phyloP scores from a whole-genome alignment of 371 early-diverging fungal genomes.

The Mucor sp. region DNA sequence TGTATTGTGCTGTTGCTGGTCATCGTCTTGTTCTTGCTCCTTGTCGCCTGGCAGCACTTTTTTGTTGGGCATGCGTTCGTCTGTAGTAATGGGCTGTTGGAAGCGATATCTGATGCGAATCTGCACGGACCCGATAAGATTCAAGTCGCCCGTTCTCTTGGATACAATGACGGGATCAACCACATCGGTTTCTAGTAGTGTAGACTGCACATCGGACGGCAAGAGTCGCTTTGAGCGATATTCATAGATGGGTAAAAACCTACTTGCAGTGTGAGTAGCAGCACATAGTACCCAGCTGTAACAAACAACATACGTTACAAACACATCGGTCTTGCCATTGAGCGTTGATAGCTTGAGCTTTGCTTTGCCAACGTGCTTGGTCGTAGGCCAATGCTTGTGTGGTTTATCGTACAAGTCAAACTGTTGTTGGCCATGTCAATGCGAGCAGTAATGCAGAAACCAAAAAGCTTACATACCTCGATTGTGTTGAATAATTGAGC shows the following conservation, averaged over 20 bases:
- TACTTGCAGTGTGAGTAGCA: not conserved
- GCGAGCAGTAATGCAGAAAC: not conserved
- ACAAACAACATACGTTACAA: conserved; percentile 24
- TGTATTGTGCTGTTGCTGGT: not conserved
- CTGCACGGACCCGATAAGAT: conserved; percentile 39
- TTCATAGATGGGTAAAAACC: conserved; percentile 35
- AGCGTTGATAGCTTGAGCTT: conserved; percentile 24
- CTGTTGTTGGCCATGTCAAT: conserved; percentile 19
- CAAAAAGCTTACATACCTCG: not conserved
- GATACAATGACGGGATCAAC: conserved; percentile 8
- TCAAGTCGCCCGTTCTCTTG: conserved; percentile 10
- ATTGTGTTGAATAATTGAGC: conserved; percentile 70
- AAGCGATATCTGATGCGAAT: conserved; percentile 40
- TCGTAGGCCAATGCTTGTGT: conserved; percentile 40
- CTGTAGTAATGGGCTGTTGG: conserved; percentile 20
- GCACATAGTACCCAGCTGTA: not conserved
- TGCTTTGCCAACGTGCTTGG: conserved; percentile 43
- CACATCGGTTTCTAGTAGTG: conserved; percentile 5
- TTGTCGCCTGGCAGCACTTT: not conserved
- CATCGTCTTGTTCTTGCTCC: not conserved
- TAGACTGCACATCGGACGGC: conserved; percentile 15
- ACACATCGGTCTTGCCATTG: conserved; percentile 13
- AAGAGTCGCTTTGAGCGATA: conserved; percentile 20
- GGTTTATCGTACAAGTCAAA: conserved; percentile 48
- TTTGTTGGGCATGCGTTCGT: not conserved